Base-by-base conservation (phyloP, 805 yeast species). In the Tetrapisispora iriomotensis region DNA sequence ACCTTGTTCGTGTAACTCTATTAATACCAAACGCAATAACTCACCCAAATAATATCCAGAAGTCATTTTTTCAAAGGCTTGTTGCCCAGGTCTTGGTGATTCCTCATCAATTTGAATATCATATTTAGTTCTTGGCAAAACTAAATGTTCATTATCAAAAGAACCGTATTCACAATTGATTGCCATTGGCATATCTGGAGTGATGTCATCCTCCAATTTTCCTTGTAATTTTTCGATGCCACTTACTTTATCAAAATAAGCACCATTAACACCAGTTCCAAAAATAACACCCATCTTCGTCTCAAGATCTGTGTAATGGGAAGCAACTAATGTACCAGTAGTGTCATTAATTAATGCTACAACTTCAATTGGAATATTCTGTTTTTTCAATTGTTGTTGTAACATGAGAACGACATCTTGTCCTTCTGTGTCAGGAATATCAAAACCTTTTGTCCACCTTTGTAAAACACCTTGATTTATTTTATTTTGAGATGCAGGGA, bases 161-260 rank as follows among this genome's bases (percentile, higher is more conserved):
- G 96, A 90, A 56, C 98, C 97, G 68, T 90, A 90, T 69, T 90
- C 98, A 71, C 96, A 87, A 72, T 90, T 90, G 62, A 90, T 90
- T 39, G 96, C 96, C 94, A 90, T 88, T 46, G 81, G 78, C 31
- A 82, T 71, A 36, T 74, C 74, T 6, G 58, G 62, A 28, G 74
- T 58, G 49, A 86, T 73, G 57, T 85, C 95, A 31, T 62, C 66
- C 23, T 77, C 72, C 39, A 81, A 61, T 51, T 65, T 67, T 43
- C 92, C 94, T 53, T 76, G 77, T 51, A 90, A 71, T 69, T 90
- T 90, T 47, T 88, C 90, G 51, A 90, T 76, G 53, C 75, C 75
- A 38, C 68, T 62, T 38, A 77, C 79, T 36, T 65, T 65, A 54
- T 90, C 97, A 65, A 79, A 88, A 70, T 88, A 90, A 40, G 96